Percentiles rank a stretch among this genome's conserved stretches.
Evolutionary conservation across 1,139 yeast species (phyloP).

Genomic region (Eremothecium gossypii): DNA sequence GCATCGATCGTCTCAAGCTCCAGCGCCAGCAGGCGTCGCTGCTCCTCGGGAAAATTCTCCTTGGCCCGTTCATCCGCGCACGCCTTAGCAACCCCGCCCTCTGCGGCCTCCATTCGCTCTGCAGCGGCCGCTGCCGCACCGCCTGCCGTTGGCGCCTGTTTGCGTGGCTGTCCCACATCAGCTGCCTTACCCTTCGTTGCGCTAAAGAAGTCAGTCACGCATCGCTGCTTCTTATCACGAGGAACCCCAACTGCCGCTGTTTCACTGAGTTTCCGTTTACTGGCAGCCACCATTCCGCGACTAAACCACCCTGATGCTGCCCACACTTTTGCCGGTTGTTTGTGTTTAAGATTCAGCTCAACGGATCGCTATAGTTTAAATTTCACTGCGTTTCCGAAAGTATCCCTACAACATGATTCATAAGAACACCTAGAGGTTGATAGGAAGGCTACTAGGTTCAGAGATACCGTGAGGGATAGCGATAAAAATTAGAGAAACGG

Average conservation of each 20-base stretch:
- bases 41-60: constrained; percentile 30
- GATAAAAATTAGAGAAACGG: too few relatives aligned
- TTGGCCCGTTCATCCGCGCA: too few relatives aligned
- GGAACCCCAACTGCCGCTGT: background rate
- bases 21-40: constrained; percentile 45
- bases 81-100: background rate
- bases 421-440: too few relatives aligned
- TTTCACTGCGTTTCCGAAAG: too few relatives aligned
- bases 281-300: too few relatives aligned
- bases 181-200: constrained; percentile 1
- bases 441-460: too few relatives aligned
- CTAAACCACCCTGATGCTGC: too few relatives aligned
- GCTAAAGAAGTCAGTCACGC: constrained; percentile 7
- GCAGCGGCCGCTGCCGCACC: background rate
- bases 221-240: constrained; percentile 7
- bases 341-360: too few relatives aligned
- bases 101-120: background rate
- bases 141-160: background rate
- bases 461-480: too few relatives aligned
- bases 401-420: too few relatives aligned
- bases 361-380: too few relatives aligned
- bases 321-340: too few relatives aligned
- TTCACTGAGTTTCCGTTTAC: background rate
- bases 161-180: background rate
- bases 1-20: constrained; percentile 66